Conservation (phyloP, 768 basidiomycete species). For the Collybia mongolica region DNA sequence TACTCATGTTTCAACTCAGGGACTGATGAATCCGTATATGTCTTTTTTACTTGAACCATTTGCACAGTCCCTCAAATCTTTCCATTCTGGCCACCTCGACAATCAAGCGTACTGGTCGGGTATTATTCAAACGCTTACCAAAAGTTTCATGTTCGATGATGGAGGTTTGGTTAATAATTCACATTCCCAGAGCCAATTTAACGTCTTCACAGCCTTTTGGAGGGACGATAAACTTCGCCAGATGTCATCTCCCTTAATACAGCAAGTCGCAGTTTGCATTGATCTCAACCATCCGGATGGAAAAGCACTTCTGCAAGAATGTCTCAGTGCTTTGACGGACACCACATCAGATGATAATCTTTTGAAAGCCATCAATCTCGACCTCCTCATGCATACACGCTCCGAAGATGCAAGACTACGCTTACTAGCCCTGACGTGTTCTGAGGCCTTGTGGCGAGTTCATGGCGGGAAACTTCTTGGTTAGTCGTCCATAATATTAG, state of each 20-base stretch:
- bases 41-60: conserved; percentile 70
- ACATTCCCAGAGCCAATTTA: neutral
- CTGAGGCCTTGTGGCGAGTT: conserved; percentile 72
- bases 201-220: conserved; percentile 76
- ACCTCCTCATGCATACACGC: conserved; percentile 85
- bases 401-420: conserved; percentile 75
- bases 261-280: conserved; percentile 61
- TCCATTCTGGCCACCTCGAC: conserved; percentile 27
- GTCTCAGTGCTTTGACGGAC: conserved; percentile 56
- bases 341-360: conserved; percentile 53
- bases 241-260: conserved; percentile 55
- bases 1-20: conserved; percentile 35
- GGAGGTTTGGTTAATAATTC: conserved; percentile 51
- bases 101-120: conserved; percentile 60
- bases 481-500: conserved; percentile 27
- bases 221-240: conserved; percentile 75
- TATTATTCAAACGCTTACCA: conserved; percentile 59
- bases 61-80: conserved; percentile 57
- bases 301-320: conserved; percentile 43
- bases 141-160: conserved; percentile 77
- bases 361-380: conserved; percentile 80
- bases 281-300: conserved; percentile 33
- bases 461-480: conserved; percentile 77
- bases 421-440: conserved; percentile 64
- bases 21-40: conserved; percentile 91